Base-by-base conservation (phyloP, 768 basidiomycete species). In the Phlebiopsis flavidoalba region DNA sequence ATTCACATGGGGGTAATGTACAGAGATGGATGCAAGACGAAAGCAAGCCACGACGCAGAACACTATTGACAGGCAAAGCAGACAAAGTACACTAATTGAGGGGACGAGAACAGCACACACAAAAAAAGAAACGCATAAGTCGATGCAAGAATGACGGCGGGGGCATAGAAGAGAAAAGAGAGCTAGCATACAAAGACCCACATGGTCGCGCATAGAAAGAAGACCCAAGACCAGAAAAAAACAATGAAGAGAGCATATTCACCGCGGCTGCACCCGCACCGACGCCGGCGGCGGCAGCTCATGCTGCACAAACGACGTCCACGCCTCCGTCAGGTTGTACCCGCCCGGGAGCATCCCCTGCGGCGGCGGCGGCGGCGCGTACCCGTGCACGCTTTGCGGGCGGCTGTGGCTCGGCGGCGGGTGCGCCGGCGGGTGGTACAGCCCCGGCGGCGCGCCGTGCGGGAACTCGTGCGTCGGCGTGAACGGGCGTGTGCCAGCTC, bases 261-360 rank as follows among this genome's bases (percentile, higher is more conserved):
- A 43, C 12, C 40, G 22, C 31, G 35, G 52, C 12, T 14, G 11
- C 52, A 21, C 31, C 31, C 31, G 33, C 35, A 15, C 31, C 12
- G 5, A 21, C 46, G 53, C 5, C 36, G 69, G 65, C 43, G 52
- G 52, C 8, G 70, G 67, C 52, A 71, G 61, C 66, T 71, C 68
- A 36, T 68, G 68, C 62, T 80, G 77, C 77, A 87, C 83, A 73
- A 86, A 89, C 60, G 81, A 77, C 69, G 81, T 79, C 87, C 87
- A 89, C 10, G 86, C 87, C 72, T 88, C 87, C 71, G 85, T 83
- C 58, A 87, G 74, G 67, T 85, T 84, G 57, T 84, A 83, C 33
- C 79, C 80, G 4, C 80, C 80, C 0, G 82, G 78, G 62, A 68
- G 33, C 57, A 71, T 37, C 57, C 65, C 50, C 59, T 64, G 52